Conservation (phyloP, 768 basidiomycete genomes). For the Collybiopsis confluens region DNA sequence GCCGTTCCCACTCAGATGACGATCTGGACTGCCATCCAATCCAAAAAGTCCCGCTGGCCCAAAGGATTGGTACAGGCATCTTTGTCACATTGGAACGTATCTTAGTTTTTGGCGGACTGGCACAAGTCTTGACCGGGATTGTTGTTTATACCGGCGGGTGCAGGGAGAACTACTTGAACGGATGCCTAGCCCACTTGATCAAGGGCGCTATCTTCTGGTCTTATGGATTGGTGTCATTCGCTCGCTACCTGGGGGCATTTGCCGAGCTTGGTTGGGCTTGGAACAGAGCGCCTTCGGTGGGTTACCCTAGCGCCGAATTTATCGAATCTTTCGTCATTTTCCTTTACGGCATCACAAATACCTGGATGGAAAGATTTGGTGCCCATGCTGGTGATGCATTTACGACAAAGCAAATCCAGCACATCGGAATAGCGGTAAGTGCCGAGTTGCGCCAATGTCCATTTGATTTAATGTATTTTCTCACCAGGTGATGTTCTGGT, state of each 20-base stretch:
- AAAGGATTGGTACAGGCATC: constrained; percentile 38
- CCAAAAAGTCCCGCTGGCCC: constrained; percentile 23
- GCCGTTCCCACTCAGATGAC: constrained; percentile 55
- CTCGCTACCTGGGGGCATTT: constrained; percentile 91
- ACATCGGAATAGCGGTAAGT: constrained; percentile 85
- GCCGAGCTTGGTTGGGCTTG: constrained; percentile 92
- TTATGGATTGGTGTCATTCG: constrained; percentile 85
- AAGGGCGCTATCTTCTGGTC: constrained; percentile 93
- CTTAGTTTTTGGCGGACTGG: constrained; percentile 71
- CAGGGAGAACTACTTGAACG: constrained; percentile 71
- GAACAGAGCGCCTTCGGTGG: constrained; percentile 63
- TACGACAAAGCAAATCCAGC: constrained; percentile 89
- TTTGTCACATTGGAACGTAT: constrained; percentile 57
- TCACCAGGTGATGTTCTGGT: constrained; percentile 84
- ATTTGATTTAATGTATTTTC: not conserved
- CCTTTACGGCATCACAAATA: constrained; percentile 84
- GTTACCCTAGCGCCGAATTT: constrained; percentile 64
- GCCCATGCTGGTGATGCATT: constrained; percentile 76
- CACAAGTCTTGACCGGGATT: constrained; percentile 63
- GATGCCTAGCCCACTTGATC: constrained; percentile 87
- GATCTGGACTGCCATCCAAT: constrained; percentile 23
- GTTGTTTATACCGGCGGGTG: constrained; percentile 87
- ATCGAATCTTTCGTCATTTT: constrained; percentile 81
- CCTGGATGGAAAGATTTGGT: constrained; percentile 97
- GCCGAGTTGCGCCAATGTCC: not conserved